phyloP scores from a whole-genome alignment of 345 rosid genomes.

The Corchorus olitorius region DNA sequence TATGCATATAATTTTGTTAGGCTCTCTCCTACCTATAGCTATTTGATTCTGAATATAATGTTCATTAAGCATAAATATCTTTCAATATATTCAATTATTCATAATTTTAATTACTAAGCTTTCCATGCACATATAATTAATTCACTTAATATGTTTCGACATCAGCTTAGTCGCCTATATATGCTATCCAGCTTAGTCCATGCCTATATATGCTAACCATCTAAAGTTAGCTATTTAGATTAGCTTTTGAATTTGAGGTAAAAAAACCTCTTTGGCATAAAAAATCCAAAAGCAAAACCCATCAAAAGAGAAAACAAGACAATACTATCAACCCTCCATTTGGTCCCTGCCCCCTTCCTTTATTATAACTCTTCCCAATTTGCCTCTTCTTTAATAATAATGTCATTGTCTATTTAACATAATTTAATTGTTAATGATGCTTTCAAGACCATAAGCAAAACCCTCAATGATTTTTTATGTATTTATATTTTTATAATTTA shows the following conservation, averaged over 20 bases:
- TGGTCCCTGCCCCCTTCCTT: neutral
- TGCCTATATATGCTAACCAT: neutral
- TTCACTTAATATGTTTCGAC: neutral
- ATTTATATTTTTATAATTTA: too few species aligned
- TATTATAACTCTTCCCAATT: neutral
- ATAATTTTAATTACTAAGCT: neutral
- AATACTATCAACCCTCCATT: neutral
- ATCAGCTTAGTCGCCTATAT: neutral
- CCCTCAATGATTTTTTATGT: neutral
- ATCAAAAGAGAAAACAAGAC: neutral
- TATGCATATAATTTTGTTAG: too few species aligned
- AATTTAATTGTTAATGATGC: conserved; percentile 26
- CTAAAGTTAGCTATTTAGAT: neutral
- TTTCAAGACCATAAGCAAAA: conserved; percentile 1
- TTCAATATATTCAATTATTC: neutral
- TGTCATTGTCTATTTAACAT: conserved; percentile 16
- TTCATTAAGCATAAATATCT: neutral
- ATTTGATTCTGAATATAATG: neutral
- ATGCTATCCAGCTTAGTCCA: neutral
- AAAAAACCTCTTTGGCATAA: neutral
- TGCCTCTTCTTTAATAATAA: conserved; percentile 13
- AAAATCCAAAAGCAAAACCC: conserved; percentile 1
- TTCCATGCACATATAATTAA: neutral
- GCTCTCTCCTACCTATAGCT: too few species aligned
- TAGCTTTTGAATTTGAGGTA: neutral